Percentiles rank a stretch among this genome's conserved stretches.
Evolutionary conservation across 306 rosid genomes (phyloP).

Genomic region (Prunus dulcis): DNA sequence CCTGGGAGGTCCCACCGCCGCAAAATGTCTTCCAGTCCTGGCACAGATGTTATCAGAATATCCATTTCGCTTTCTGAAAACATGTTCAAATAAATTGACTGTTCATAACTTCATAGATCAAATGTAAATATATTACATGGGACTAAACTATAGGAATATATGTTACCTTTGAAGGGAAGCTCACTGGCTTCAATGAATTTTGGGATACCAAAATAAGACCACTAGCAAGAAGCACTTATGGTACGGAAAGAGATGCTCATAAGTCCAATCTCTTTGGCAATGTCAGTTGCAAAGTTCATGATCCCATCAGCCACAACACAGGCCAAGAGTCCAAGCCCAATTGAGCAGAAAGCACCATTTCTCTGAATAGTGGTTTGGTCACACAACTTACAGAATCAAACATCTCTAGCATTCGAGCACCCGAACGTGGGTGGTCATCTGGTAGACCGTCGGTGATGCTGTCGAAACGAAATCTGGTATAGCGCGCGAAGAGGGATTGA

Average conservation of each 20-base stretch:
- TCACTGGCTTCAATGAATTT: slow-evolving; percentile 24
- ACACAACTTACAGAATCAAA: neutral
- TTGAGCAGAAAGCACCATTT: slow-evolving; percentile 10
- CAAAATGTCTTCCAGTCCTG: slow-evolving; percentile 52
- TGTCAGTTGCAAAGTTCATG: slow-evolving; percentile 22
- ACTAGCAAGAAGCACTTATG: slow-evolving; percentile 33
- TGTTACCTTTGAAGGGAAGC: slow-evolving; percentile 49
- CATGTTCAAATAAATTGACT: neutral
- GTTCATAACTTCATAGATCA: too few species aligned
- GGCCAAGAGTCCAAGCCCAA: neutral
- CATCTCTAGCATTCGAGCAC: neutral
- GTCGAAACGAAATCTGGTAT: slow-evolving; percentile 37
- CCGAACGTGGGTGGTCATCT: slow-evolving; percentile 8
- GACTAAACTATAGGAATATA: too few species aligned
- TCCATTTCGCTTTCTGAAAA: slow-evolving; percentile 42
- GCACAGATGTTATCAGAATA: slow-evolving; percentile 22
- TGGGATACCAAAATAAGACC: slow-evolving; percentile 39
- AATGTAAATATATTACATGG: too few species aligned
- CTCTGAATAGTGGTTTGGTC: slow-evolving; percentile 28
- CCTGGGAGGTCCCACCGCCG: slow-evolving; percentile 55
- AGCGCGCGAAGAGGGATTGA: slow-evolving; percentile 13
- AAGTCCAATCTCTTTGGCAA: slow-evolving; percentile 27
- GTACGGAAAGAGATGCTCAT: slow-evolving; percentile 42
- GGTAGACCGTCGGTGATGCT: slow-evolving; percentile 36
- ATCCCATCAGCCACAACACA: slow-evolving; percentile 47